Conservation (phyloP, 1,284 basidiomycete genomes). For the Heterobasidion annosum region DNA sequence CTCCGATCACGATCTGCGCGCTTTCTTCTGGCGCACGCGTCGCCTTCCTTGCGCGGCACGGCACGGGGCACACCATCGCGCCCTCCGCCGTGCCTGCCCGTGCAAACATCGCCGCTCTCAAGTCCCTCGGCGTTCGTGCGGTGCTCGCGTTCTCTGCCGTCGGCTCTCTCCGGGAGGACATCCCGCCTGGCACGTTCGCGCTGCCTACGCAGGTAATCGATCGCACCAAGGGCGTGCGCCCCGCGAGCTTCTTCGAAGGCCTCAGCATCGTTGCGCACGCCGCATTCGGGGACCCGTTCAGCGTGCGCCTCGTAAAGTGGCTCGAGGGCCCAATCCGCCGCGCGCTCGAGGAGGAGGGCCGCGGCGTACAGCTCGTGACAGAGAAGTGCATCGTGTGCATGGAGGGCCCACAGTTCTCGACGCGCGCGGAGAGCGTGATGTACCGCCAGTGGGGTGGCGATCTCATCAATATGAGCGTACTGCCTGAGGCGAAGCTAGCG, state of each 20-base stretch:
- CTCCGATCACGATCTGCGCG: slow-evolving; percentile 82
- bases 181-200: slow-evolving; percentile 84
- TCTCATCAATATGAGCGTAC: slow-evolving; percentile 92
- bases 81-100: slow-evolving; percentile 77
- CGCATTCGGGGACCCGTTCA: slow-evolving; percentile 90
- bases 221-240: slow-evolving; percentile 87
- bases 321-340: slow-evolving; percentile 58
- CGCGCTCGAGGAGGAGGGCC: slow-evolving; percentile 51
- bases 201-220: slow-evolving; percentile 95
- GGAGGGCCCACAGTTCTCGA: slow-evolving; percentile 95
- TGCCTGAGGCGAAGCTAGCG: slow-evolving; percentile 95
- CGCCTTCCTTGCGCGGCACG: slow-evolving; percentile 93
- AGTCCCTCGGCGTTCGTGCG: slow-evolving; percentile 82
- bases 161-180: slow-evolving; percentile 92
- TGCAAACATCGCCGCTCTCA: slow-evolving; percentile 95
- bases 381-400: slow-evolving; percentile 90
- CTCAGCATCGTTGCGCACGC: slow-evolving; percentile 85
- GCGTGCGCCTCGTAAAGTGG: slow-evolving; percentile 57
- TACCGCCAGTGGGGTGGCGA: slow-evolving; percentile 91
- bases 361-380: slow-evolving; percentile 59
- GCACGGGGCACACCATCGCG: slow-evolving; percentile 62
- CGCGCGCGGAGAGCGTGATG: slow-evolving; percentile 92
- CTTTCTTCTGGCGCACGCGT: slow-evolving; percentile 73
- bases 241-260: slow-evolving; percentile 82
- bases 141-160: slow-evolving; percentile 95